Base-by-base conservation (phyloP, 1,284 basidiomycete species). In the Apiotrichum laibachii region DNA sequence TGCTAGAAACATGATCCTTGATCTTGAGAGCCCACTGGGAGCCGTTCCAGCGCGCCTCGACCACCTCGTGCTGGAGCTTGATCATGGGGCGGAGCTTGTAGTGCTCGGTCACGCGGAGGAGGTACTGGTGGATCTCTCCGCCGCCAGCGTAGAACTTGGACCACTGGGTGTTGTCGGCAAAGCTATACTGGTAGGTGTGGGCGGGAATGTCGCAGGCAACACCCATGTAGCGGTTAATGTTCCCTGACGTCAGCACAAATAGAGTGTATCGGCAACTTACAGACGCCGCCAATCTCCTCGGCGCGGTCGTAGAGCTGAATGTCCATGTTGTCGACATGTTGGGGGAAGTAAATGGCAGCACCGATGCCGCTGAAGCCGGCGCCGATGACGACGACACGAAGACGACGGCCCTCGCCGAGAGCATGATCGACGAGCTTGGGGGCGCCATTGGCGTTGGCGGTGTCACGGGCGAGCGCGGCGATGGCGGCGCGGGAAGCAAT, bases 121-220 rank as follows among this genome's bases (percentile, higher is more conserved):
- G 55, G 62, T 74, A 74, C n/a, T 49, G 31, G 16, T 68, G 58
- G 46, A 74, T 72, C 56, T 72, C 70, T 11, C 8, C 45, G 12
- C 64, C 62, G 2, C 59, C 57, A 5, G 70, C 65, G 59, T 70
- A 73, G 59, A 64, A 67, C 55, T 62, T 48, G 26, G 60, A 43
- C 69, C 65, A 65, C 53, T 65, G 40, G 11, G 69, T 56, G 52
- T 68, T 64, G 34, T 64, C 56, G 10, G 60, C 59, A 46, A 57
- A 71, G 3, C 48, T 45, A 46, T 48, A 64, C 55, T 67, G 62
- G 54, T 70, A 70, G 40, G 67, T 65, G 47, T 66, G 60, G 8
- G 70, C 69, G 1, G 69, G 69, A 31, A 70, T 67, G 43, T 71
- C 71, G 50, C 71, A 71, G 19, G 64, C 53, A n/a, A 59, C 64